Percentiles rank a stretch among this genome's conserved stretches.
phyloP scores from a whole-genome alignment of 768 basidiomycete species.

The Tephrocybe rancida region DNA sequence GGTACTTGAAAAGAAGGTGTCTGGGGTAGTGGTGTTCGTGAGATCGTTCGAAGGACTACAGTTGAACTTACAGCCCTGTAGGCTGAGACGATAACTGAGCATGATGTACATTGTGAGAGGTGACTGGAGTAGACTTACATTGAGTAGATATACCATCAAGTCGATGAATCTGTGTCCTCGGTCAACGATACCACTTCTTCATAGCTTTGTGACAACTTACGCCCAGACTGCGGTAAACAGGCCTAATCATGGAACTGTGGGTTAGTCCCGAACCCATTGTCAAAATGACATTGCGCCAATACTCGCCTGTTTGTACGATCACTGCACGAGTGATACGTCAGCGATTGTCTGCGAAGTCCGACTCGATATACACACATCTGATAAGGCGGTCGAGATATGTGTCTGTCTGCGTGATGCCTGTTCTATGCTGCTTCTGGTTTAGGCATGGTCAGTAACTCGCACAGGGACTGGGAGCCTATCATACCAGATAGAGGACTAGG shows the following conservation, averaged over 20 bases:
- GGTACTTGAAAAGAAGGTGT: slow-evolving; percentile 39
- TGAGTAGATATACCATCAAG: slow-evolving; percentile 27
- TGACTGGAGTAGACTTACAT: too few species aligned
- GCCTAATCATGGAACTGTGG: background rate
- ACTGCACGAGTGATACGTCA: slow-evolving; percentile 24
- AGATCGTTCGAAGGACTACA: background rate
- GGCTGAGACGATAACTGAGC: slow-evolving; percentile 7
- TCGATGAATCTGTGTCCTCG: slow-evolving; percentile 21
- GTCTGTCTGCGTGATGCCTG: slow-evolving; percentile 40
- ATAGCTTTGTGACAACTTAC: slow-evolving; percentile 3
- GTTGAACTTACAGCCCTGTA: slow-evolving; percentile 24
- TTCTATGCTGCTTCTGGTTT: slow-evolving; percentile 34
- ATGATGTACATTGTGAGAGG: too few species aligned
- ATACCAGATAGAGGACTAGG: slow-evolving; percentile 42
- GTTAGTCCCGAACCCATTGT: background rate
- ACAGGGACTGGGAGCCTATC: background rate
- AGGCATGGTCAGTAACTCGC: background rate
- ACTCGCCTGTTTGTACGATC: slow-evolving; percentile 32
- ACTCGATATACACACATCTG: slow-evolving; percentile 21
- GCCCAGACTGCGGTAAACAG: slow-evolving; percentile 32
- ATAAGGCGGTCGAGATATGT: slow-evolving; percentile 42
- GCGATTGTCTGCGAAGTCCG: too few species aligned
- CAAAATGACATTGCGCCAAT: background rate
- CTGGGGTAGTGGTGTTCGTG: slow-evolving; percentile 17
- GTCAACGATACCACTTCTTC: background rate